Conservation (phyloP, 257 asterid genomes). For the Craterostigma plantagineum region DNA sequence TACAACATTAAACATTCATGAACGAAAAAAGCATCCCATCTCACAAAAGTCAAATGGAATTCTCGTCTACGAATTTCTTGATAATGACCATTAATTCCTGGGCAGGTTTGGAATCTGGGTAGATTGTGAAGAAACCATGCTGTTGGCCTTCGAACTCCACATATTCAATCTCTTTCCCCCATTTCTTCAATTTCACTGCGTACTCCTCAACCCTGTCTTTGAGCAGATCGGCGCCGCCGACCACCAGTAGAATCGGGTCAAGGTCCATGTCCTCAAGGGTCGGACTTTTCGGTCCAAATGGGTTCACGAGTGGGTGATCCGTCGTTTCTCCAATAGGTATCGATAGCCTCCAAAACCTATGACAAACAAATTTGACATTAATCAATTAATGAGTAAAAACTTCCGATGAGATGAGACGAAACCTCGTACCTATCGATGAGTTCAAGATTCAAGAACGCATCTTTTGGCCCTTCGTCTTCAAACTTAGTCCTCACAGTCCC, state of each 20-base stretch:
- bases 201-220: constrained; percentile 28
- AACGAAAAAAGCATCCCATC: too few relatives aligned
- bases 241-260: constrained; percentile 29
- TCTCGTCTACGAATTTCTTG: too few relatives aligned
- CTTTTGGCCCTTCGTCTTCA: constrained; percentile 51
- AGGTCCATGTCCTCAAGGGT: constrained; percentile 12
- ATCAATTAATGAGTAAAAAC: too few relatives aligned
- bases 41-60: too few relatives aligned
- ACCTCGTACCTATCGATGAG: constrained; percentile 44
- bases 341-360: constrained; percentile 43
- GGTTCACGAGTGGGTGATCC: constrained; percentile 31
- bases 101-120: too few relatives aligned
- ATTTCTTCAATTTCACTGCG: constrained; percentile 13
- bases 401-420: too few relatives aligned
- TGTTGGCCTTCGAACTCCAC: too few relatives aligned
- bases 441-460: constrained; percentile 31
- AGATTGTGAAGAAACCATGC: too few relatives aligned
- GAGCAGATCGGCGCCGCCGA: constrained; percentile 23
- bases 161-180: constrained; percentile 5
- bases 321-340: constrained; percentile 20
- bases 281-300: constrained; percentile 32
- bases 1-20: too few relatives aligned
- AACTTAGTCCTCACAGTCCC: constrained; percentile 54
- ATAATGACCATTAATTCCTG: too few relatives aligned
- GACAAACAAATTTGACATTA: too few relatives aligned